phyloP scores from a whole-genome alignment of 2,329 filamentous ascomycete genomes.

The Aspergillus niger region DNA sequence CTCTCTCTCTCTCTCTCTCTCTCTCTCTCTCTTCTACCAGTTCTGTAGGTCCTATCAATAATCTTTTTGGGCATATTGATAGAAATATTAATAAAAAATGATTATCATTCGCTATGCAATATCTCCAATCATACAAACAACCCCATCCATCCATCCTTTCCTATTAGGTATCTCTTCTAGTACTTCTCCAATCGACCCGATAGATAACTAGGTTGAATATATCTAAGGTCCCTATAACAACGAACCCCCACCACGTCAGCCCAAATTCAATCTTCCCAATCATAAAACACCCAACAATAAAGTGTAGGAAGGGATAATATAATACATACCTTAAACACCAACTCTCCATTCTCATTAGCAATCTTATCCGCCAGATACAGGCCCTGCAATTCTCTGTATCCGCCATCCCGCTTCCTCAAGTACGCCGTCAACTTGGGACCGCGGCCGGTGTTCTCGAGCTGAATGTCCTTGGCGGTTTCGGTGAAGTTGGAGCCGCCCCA shows the following conservation, averaged over 20 bases:
- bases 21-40: too few relatives aligned
- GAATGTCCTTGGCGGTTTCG: constrained; percentile 16
- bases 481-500: constrained; percentile 26
- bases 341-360: constrained; percentile 17
- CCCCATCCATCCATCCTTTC: not conserved
- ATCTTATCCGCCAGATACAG: constrained; percentile 23
- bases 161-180: not conserved
- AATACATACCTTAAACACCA: constrained; percentile 18
- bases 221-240: not conserved
- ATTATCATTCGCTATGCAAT: not conserved
- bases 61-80: too few relatives aligned
- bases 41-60: too few relatives aligned
- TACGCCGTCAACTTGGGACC: constrained; percentile 24
- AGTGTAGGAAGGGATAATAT: not conserved
- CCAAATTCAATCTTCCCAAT: too few relatives aligned
- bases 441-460: constrained; percentile 14
- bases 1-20: too few relatives aligned
- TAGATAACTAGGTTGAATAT: not conserved
- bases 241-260: not conserved
- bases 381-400: constrained; percentile 20
- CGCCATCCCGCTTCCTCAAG: constrained; percentile 15
- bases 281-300: not conserved
- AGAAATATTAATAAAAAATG: too few relatives aligned
- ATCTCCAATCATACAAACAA: not conserved
- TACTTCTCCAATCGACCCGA: not conserved